phyloP scores from a whole-genome alignment of 768 basidiomycete species.

The Podaxis sp. region DNA sequence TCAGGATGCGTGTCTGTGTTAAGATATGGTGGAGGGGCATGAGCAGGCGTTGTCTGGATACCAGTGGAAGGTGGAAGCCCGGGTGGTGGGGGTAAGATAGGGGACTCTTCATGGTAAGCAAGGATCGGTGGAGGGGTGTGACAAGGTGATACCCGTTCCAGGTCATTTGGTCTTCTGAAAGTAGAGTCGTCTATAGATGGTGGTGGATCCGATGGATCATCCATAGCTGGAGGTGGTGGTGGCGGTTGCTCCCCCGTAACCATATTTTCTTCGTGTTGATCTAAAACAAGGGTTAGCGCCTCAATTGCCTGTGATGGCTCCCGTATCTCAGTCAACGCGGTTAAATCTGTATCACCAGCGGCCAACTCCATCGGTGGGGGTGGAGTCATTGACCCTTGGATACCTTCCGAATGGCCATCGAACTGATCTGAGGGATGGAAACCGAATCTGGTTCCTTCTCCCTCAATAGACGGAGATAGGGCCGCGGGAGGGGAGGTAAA shows the following conservation, averaged over 20 bases:
- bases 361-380: slow-evolving; percentile 80
- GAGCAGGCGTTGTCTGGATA: slow-evolving; percentile 42
- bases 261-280: slow-evolving; percentile 43
- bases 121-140: slow-evolving; percentile 34
- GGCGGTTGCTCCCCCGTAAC: slow-evolving; percentile 40
- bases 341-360: slow-evolving; percentile 68
- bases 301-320: slow-evolving; percentile 53
- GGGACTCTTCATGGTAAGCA: slow-evolving; percentile 21
- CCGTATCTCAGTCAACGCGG: slow-evolving; percentile 57
- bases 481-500: slow-evolving; percentile 30
- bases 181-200: slow-evolving; percentile 81
- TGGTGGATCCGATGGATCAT: slow-evolving; percentile 87
- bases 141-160: slow-evolving; percentile 33
- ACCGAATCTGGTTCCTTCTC: slow-evolving; percentile 80
- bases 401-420: slow-evolving; percentile 74
- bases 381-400: slow-evolving; percentile 64
- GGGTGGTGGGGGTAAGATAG: slow-evolving; percentile 25
- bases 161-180: slow-evolving; percentile 53
- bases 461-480: slow-evolving; percentile 44
- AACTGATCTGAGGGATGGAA: slow-evolving; percentile 73
- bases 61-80: slow-evolving; percentile 20
- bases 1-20: slow-evolving; percentile 50
- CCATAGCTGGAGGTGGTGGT: slow-evolving; percentile 80
- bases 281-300: slow-evolving; percentile 57
- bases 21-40: slow-evolving; percentile 82